These are phyloP conservation scores for Corylus avellana DNA, from an alignment of 306 rosid species.

Conservation along the genomic window DNA sequence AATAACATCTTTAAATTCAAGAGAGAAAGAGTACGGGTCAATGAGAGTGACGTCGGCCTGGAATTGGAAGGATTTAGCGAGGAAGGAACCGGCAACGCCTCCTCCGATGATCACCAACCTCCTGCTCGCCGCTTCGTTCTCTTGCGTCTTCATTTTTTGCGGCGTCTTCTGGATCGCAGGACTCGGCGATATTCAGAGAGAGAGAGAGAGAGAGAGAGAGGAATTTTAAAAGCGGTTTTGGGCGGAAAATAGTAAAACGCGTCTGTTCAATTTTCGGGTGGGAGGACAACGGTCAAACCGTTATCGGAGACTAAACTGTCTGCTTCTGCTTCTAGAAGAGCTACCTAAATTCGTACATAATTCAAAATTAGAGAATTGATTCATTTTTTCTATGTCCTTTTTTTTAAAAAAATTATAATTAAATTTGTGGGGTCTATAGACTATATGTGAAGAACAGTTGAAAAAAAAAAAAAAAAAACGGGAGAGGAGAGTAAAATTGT, in stretches of 20 bases:
- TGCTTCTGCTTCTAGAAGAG: too few relatives aligned
- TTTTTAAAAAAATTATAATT: too few relatives aligned
- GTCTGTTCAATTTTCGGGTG: not conserved
- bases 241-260: not conserved
- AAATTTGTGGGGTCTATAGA: too few relatives aligned
- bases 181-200: not conserved
- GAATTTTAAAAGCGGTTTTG: not conserved
- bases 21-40: slow-evolving; percentile 50
- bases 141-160: slow-evolving; percentile 23
- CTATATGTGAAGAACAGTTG: too few relatives aligned
- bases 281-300: slow-evolving; percentile 58
- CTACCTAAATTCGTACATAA: too few relatives aligned
- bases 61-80: slow-evolving; percentile 68
- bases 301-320: slow-evolving; percentile 31
- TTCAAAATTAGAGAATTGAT: too few relatives aligned
- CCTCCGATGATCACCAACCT: slow-evolving; percentile 74
- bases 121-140: slow-evolving; percentile 13
- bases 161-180: not conserved
- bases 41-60: slow-evolving; percentile 59
- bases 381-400: too few relatives aligned
- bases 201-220: not conserved
- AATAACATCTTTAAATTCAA: not conserved
- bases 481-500: too few relatives aligned
- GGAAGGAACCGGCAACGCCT: slow-evolving; percentile 68
- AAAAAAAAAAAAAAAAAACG: too few relatives aligned